Conservation (phyloP, 2,329 filamentous ascomycete genomes). For the Penicillium sp. region DNA sequence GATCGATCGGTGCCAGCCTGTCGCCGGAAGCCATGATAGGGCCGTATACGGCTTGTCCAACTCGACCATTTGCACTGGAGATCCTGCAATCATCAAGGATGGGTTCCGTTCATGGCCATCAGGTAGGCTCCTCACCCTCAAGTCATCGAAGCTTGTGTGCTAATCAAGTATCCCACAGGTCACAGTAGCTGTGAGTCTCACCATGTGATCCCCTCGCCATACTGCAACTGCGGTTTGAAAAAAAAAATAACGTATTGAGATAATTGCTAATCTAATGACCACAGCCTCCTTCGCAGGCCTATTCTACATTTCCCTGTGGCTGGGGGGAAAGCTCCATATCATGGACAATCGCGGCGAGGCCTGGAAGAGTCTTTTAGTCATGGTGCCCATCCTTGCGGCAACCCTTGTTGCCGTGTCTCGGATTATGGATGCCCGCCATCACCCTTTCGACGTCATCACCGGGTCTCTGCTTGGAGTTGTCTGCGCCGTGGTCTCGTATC, state of each 20-base stretch:
- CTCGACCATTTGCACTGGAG: slow-evolving; percentile 55
- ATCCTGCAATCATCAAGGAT: slow-evolving; percentile 58
- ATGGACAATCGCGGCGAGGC: slow-evolving; percentile 64
- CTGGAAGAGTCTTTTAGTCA: slow-evolving; percentile 61
- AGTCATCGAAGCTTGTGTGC: background rate
- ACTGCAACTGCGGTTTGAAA: background rate
- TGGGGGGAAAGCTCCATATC: slow-evolving; percentile 63
- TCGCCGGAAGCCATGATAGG: slow-evolving; percentile 40
- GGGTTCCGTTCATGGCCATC: slow-evolving; percentile 64
- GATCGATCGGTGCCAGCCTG: slow-evolving; percentile 58
- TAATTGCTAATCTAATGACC: slow-evolving; percentile 25
- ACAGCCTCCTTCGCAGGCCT: slow-evolving; percentile 61
- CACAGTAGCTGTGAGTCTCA: slow-evolving; percentile 56
- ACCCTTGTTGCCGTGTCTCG: slow-evolving; percentile 59
- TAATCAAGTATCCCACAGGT: slow-evolving; percentile 25
- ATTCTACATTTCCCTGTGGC: slow-evolving; percentile 63
- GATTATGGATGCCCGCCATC: slow-evolving; percentile 65
- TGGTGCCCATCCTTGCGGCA: slow-evolving; percentile 58
- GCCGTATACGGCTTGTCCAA: slow-evolving; percentile 49
- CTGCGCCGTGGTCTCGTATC: slow-evolving; percentile 58
- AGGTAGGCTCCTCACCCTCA: slow-evolving; percentile 38
- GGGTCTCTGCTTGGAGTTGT: slow-evolving; percentile 58
- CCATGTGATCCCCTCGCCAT: no score
- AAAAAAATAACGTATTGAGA: background rate
- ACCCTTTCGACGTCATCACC: slow-evolving; percentile 63